Percentiles rank a stretch among this genome's conserved stretches.
phyloP scores from a whole-genome alignment of 768 basidiomycete genomes.

The Leccinum uliginosum region DNA sequence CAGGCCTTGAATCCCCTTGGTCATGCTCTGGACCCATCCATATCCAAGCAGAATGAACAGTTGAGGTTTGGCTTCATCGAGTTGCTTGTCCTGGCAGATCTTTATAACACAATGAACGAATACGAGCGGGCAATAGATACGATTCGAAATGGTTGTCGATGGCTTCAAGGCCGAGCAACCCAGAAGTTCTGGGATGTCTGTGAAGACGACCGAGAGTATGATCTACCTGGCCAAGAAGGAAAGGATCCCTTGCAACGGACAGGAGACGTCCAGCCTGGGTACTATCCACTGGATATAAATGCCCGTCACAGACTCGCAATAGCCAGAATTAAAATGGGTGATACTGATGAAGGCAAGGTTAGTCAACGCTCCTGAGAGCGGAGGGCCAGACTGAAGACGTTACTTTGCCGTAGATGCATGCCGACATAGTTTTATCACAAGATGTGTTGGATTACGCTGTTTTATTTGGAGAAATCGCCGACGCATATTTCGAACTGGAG shows the following conservation, averaged over 20 bases:
- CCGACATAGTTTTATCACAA: conserved; percentile 61
- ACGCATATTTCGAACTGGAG: conserved; percentile 66
- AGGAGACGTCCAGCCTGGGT: conserved; percentile 52
- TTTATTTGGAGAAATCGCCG: conserved; percentile 79
- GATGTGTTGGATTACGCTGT: conserved; percentile 75
- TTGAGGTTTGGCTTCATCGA: conserved; percentile 42
- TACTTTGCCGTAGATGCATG: conserved; percentile 57
- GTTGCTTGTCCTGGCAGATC: conserved; percentile 80
- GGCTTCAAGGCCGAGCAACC: conserved; percentile 81
- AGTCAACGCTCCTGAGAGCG: background rate
- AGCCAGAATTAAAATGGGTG: conserved; percentile 74
- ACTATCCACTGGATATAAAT: conserved; percentile 40
- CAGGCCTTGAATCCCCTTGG: conserved; percentile 39
- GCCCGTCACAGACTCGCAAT: conserved; percentile 82
- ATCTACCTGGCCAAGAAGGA: conserved; percentile 56
- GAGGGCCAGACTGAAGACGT: background rate
- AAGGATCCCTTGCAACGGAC: conserved; percentile 30
- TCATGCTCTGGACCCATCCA: conserved; percentile 32
- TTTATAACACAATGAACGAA: conserved; percentile 69
- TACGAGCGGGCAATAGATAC: conserved; percentile 63
- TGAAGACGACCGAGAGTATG: conserved; percentile 86
- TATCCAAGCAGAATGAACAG: conserved; percentile 8
- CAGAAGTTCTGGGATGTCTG: conserved; percentile 78
- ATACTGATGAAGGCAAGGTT: conserved; percentile 80
- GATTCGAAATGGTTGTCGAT: conserved; percentile 74